Percentiles rank a stretch among this genome's conserved stretches.
Evolutionary conservation across 345 rosid genomes (phyloP).

Genomic region (Triadica sebifera): DNA sequence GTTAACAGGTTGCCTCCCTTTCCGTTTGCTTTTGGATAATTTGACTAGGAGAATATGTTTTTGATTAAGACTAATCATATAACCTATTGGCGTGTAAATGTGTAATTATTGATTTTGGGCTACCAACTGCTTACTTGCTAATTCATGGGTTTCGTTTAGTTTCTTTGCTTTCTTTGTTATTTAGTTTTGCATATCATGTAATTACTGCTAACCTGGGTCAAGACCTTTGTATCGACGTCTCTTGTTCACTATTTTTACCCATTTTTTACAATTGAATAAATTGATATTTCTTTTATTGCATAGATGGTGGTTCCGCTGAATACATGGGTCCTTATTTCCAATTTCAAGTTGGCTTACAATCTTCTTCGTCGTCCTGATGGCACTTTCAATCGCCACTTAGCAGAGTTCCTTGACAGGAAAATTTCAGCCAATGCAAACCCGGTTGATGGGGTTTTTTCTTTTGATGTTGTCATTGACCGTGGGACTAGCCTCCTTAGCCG

Average conservation of each 20-base stretch:
- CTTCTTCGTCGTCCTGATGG: conserved; percentile 86
- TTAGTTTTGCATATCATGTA: not conserved
- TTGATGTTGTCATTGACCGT: conserved; percentile 68
- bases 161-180: conserved; percentile 10
- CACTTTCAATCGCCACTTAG: conserved; percentile 86
- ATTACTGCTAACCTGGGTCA: not conserved
- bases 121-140: not conserved
- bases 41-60: conserved; percentile 11
- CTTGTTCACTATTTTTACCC: not conserved
- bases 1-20: conserved; percentile 2
- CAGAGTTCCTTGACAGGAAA: conserved; percentile 89
- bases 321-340: conserved; percentile 88
- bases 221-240: not conserved
- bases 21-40: not conserved
- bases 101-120: not conserved
- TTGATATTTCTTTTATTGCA: conserved; percentile 21
- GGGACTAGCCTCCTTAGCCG: conserved; percentile 52
- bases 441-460: conserved; percentile 76
- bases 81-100: not conserved
- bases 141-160: not conserved
- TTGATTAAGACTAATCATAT: conserved; percentile 22
- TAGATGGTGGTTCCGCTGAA: conserved; percentile 87
- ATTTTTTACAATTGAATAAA: not conserved
- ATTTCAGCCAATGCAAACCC: conserved; percentile 68
- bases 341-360: conserved; percentile 78